Evolutionary conservation across 768 basidiomycete genomes (phyloP).

Genomic region (Rhizopogon sp.): DNA sequence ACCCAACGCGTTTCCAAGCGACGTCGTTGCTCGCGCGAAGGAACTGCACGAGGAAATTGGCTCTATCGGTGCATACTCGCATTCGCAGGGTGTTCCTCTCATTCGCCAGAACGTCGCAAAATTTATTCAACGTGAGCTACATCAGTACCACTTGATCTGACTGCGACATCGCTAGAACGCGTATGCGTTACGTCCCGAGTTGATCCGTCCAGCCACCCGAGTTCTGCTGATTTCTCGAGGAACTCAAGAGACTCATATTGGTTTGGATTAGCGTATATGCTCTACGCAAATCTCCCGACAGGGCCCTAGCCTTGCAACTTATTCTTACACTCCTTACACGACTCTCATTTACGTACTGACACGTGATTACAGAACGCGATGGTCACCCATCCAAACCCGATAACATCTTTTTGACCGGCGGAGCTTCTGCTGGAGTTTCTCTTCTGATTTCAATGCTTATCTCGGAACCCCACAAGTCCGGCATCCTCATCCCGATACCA

Average conservation of each 20-base stretch:
- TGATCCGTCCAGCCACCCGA: no score
- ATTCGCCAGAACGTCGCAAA: slow-evolving; percentile 86
- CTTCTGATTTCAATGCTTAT: slow-evolving; percentile 80
- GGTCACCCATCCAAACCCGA: slow-evolving; percentile 79
- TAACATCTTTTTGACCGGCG: slow-evolving; percentile 91
- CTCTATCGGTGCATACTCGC: slow-evolving; percentile 91
- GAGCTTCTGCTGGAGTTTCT: slow-evolving; percentile 93
- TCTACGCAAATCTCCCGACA: not conserved
- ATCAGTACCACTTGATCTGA: not conserved
- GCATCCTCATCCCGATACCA: slow-evolving; percentile 93
- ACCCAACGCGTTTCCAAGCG: slow-evolving; percentile 73
- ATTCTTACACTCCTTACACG: slow-evolving; percentile 2
- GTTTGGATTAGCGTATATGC: not conserved
- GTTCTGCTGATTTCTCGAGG: not conserved
- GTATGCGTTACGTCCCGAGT: not conserved
- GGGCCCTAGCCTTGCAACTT: not conserved
- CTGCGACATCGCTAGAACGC: not conserved
- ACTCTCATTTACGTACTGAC: not conserved
- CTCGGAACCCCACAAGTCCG: slow-evolving; percentile 50
- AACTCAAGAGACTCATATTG: not conserved
- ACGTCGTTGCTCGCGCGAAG: slow-evolving; percentile 80
- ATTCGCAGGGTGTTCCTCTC: slow-evolving; percentile 86
- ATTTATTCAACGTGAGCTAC: slow-evolving; percentile 70
- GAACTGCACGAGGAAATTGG: slow-evolving; percentile 84
- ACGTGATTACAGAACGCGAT: slow-evolving; percentile 64